A percentile compares a stretch with the other conserved stretches of the same genome.
Evolutionary conservation across 345 rosid species (phyloP).

Genomic region (Acer negundo): DNA sequence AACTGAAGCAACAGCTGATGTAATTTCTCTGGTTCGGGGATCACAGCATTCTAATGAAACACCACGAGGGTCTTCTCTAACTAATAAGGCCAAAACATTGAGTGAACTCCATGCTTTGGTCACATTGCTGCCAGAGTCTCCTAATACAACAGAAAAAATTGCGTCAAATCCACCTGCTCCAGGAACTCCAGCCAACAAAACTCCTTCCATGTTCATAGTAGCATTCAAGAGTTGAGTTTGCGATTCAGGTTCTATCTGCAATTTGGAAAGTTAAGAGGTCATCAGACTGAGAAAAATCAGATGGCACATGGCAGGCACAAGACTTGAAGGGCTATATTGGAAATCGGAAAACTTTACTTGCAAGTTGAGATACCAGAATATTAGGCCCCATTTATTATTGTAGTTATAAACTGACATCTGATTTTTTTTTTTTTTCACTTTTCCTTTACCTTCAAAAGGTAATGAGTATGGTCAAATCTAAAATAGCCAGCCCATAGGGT

Average conservation of each 20-base stretch:
- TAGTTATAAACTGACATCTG: not conserved
- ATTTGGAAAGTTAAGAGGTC: constrained; percentile 29
- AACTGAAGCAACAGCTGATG: constrained; percentile 61
- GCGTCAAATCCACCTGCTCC: constrained; percentile 99
- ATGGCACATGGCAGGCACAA: constrained; percentile 1
- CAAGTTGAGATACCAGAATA: not conserved
- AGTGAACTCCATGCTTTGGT: constrained; percentile 68
- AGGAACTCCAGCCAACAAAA: constrained; percentile 89
- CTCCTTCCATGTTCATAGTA: constrained; percentile 84
- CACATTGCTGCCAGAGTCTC: constrained; percentile 58
- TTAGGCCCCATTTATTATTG: not conserved
- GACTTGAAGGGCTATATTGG: not conserved
- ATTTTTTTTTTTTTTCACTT: not conserved
- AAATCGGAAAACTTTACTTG: not conserved
- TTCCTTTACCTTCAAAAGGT: not conserved
- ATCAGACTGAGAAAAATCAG: constrained; percentile 3
- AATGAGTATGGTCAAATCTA: not conserved
- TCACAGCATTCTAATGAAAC: constrained; percentile 79
- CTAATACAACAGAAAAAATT: constrained; percentile 71
- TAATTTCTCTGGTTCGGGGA: constrained; percentile 63
- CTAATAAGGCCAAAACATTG: constrained; percentile 80
- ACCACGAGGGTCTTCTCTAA: constrained; percentile 88
- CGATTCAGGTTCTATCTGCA: constrained; percentile 90
- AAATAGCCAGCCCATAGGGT: not conserved
- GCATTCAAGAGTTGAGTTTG: constrained; percentile 77